Evolutionary conservation across 768 basidiomycete genomes (phyloP), one percentile per base, ranked within the genome.

Genomic region (Hygrophorus pudorinus): DNA sequence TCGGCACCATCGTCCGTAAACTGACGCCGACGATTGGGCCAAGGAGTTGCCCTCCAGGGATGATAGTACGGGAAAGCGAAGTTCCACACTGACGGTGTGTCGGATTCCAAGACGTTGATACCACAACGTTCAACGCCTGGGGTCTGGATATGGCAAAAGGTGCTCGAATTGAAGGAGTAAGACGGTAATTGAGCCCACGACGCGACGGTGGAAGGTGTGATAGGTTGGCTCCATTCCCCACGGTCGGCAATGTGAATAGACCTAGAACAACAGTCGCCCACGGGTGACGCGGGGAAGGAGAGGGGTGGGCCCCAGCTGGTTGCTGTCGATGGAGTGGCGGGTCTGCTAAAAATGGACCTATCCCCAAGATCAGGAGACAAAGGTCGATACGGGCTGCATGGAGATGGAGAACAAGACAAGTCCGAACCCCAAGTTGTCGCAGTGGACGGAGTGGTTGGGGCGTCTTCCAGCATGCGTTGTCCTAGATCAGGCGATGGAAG

Each of bases 401-500:
- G 61, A 2, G 64, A 61, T 4, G 67, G 64, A 46, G 51, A 62
- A 11, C 56, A 64, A 21, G 59, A 52, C 7, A n/a, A n/a, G n/a
- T 66, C 61, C 4, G 70, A 60, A 16, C 73, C 72, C 73, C 71
- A 73, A 51, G 64, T 66, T 5, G 68, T 71, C 5, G 64, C 60
- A 20, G 77, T 76, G 4, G 59, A 61, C 2, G 79, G 79, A n/a
- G n/a, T n/a, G n/a, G n/a, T n/a, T n/a, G n/a, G n/a, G 9, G 54
- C 59, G 51, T 78, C 71, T 27, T 79, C 78, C 14, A 71, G 55
- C 59, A 75, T 67, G 29, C 83, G 70, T 48, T 63, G 61, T 4
- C 70, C 78, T 32, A 81, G 57, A 56, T 84, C 81, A 16, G 77
- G 79, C 12, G 79, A 73, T 10, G 71, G 72, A 14, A 75, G 54